Percentiles rank a stretch among this genome's conserved stretches.
Evolutionary conservation across 257 asterid species (phyloP).

Genomic region (Marsdenia floribunda): DNA sequence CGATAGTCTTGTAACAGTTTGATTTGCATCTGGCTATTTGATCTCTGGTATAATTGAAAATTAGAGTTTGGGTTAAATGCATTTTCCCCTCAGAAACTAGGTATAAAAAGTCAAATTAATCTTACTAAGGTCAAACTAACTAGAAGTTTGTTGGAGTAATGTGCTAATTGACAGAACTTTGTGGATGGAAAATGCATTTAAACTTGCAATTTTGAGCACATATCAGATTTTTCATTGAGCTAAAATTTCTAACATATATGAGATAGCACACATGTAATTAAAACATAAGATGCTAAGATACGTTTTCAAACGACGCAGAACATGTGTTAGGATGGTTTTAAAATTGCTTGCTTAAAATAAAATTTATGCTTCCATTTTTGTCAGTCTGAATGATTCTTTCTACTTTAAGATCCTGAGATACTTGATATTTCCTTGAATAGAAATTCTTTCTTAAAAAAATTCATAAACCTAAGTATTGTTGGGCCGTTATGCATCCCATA

Average conservation of each 20-base stretch:
- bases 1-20: neutral
- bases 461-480: neutral
- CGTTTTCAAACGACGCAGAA: neutral
- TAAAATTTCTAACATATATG: neutral
- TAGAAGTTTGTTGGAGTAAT: too few relatives aligned
- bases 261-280: neutral
- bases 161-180: too few relatives aligned
- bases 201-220: neutral
- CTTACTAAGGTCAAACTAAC: neutral
- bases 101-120: neutral
- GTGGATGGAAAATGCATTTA: neutral
- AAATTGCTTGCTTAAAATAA: neutral
- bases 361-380: neutral
- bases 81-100: neutral
- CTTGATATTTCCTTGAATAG: neutral
- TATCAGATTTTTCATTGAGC: neutral
- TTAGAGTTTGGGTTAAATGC: neutral
- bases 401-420: too few relatives aligned
- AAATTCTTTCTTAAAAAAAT: neutral
- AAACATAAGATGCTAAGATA: neutral
- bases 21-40: neutral
- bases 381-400: neutral
- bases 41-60: neutral
- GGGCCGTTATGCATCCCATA: neutral
- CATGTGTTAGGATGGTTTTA: neutral